phyloP scores from a whole-genome alignment of 108 stramenopile species.

The Phaeodactylum tricornutum region DNA sequence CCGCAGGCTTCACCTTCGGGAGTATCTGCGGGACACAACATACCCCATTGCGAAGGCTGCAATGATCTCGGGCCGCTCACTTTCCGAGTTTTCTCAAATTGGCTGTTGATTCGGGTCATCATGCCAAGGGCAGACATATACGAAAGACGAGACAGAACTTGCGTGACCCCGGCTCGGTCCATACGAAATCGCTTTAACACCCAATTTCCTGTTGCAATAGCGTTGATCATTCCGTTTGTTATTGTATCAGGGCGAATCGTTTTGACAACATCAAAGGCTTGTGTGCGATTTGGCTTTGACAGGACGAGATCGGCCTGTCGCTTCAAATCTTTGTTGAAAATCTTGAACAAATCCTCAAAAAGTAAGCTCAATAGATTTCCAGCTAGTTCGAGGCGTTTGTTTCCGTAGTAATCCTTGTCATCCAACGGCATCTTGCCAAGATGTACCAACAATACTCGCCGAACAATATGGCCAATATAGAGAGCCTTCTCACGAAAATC shows the following conservation, averaged over 20 bases:
- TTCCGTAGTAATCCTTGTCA: slow-evolving; percentile 98
- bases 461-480: slow-evolving; percentile 91
- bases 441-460: slow-evolving; percentile 84
- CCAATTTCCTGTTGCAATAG: slow-evolving; percentile 98
- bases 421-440: slow-evolving; percentile 83
- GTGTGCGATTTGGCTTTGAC: slow-evolving; percentile 88
- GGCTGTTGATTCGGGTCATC: slow-evolving; percentile 97
- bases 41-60: slow-evolving; percentile 98
- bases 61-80: slow-evolving; percentile 94
- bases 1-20: slow-evolving; percentile 97
- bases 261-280: slow-evolving; percentile 93
- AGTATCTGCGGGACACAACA: slow-evolving; percentile 95
- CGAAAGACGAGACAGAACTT: slow-evolving; percentile 85
- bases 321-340: slow-evolving; percentile 92
- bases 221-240: slow-evolving; percentile 92
- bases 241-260: slow-evolving; percentile 86
- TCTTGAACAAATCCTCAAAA: slow-evolving; percentile 98
- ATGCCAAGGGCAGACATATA: slow-evolving; percentile 95
- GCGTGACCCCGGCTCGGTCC: slow-evolving; percentile 97
- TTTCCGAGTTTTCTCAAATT: slow-evolving; percentile 97
- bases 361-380: slow-evolving; percentile 91
- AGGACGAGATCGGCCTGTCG: slow-evolving; percentile 91
- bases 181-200: slow-evolving; percentile 97
- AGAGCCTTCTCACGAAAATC: slow-evolving; percentile 86
- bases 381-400: slow-evolving; percentile 96